Evolutionary conservation across 768 basidiomycete genomes (phyloP), one percentile per base, ranked within the genome.

Genomic region (Zangia roseola): DNA sequence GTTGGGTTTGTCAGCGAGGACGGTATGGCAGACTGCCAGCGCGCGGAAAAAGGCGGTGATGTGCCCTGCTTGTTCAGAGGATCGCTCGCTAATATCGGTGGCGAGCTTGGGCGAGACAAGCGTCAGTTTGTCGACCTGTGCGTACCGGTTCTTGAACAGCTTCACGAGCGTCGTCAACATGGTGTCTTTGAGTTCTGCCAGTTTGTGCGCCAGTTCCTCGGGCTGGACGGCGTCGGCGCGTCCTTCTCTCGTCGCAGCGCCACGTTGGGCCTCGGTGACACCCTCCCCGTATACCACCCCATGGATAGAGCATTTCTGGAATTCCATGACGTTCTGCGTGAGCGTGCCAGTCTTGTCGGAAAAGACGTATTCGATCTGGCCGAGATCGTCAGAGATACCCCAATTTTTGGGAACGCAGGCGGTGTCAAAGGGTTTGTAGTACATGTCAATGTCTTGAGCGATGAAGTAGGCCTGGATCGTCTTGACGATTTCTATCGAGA

Each of bases 291-390:
- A 98, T 0, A 82, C 64, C 3, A 90, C 71, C 1, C 94, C 94
- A 45, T 82, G 70, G 49, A 97, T 79, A 0, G 93, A 94, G 59
- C 93, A 97, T 64, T 90, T 94, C 67, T 97, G 92, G 72, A 97
- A 97, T 73, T 95, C 94, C 95, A 97, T 98, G 60, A 95, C 75
- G 71, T 98, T 99, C 69, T 97, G 94, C 0, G 95, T 99, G 41
- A 99, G 84, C 7, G 95, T 99, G 20, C 92, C 93, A 0, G 94
- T 95, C 76, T 95, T 95, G 78, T 94, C 92, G 10, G 88, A 93
- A 64, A 88, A 88, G 62, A 88, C 76, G 67, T 95, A 99, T 73
- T 97, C 94, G 68, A 98, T 97, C 72, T 98, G 95, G 21, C 95
- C 95, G 2, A 99, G 83, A 71, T 98, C 95, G 65, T 98, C 95